phyloP scores from a whole-genome alignment of 345 rosid genomes.

The Lepidium aucheri region DNA sequence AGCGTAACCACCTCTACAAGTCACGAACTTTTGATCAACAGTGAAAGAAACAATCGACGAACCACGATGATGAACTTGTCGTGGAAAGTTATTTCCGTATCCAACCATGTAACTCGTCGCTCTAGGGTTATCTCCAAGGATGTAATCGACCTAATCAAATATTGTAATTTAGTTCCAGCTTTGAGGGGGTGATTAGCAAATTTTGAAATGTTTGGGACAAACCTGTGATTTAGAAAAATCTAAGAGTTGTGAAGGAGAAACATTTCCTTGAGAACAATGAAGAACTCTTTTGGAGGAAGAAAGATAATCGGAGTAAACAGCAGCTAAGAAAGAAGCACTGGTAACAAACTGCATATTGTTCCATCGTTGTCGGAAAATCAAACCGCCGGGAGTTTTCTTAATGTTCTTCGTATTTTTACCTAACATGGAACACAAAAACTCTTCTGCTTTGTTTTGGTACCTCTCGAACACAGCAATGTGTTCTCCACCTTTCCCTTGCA shows the following conservation, averaged over 20 bases:
- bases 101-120: constrained; percentile 98
- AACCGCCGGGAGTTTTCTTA: constrained; percentile 81
- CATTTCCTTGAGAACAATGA: constrained; percentile 18
- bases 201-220: not conserved
- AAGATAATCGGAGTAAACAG: constrained; percentile 75
- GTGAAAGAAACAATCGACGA: constrained; percentile 84
- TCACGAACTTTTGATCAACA: constrained; percentile 49
- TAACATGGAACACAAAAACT: constrained; percentile 72
- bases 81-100: constrained; percentile 78
- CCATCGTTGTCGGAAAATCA: constrained; percentile 85
- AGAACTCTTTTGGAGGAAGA: constrained; percentile 34
- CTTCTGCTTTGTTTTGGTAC: constrained; percentile 77
- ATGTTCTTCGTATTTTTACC: constrained; percentile 58
- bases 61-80: constrained; percentile 79
- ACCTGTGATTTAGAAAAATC: constrained; percentile 85
- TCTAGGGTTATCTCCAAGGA: constrained; percentile 94
- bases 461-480: constrained; percentile 53
- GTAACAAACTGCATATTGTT: constrained; percentile 95
- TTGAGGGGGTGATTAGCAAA: not conserved
- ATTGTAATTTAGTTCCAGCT: not conserved
- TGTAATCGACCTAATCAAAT: constrained; percentile 52
- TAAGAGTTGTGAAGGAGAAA: constrained; percentile 50
- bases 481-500: constrained; percentile 70
- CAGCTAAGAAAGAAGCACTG: constrained; percentile 57
- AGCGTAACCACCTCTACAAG: constrained; percentile 87